A percentile compares a stretch with the other conserved stretches of the same genome.
Evolutionary conservation across 2,329 filamentous ascomycete species (phyloP).

Genomic region (Botryotinia globosa): DNA sequence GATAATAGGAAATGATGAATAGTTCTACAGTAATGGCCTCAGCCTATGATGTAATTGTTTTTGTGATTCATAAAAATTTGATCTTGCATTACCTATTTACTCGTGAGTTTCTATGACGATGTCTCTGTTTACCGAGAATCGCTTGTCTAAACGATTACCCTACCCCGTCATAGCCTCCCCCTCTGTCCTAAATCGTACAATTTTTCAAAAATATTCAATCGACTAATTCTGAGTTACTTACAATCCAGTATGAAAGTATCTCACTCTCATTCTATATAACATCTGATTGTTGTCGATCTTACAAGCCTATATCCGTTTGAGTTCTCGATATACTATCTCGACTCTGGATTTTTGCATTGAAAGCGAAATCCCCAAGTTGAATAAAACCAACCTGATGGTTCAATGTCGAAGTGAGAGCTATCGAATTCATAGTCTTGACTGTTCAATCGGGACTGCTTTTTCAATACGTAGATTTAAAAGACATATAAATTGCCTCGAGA

Average conservation of each 20-base stretch:
- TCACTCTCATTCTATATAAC: background rate
- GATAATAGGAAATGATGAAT: background rate
- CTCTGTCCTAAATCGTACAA: background rate
- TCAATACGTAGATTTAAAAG: background rate
- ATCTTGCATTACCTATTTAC: background rate
- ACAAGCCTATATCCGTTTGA: background rate
- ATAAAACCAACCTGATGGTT: background rate
- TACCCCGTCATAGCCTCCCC: background rate
- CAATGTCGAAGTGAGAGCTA: background rate
- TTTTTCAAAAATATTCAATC: background rate
- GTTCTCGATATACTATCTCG: background rate
- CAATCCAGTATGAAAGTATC: background rate
- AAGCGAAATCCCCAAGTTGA: background rate
- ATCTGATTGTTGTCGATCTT: background rate
- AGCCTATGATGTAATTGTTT: background rate
- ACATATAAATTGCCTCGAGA: background rate
- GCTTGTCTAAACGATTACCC: background rate
- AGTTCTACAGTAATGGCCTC: background rate
- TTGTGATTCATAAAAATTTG: background rate
- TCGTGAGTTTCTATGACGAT: background rate
- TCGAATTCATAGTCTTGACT: background rate
- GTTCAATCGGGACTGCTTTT: background rate
- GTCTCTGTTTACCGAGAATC: background rate
- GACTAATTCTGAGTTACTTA: background rate
- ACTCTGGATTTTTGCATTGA: background rate